phyloP scores from a whole-genome alignment of 2,329 filamentous ascomycete species.

The Hirsutella rhossiliensis region DNA sequence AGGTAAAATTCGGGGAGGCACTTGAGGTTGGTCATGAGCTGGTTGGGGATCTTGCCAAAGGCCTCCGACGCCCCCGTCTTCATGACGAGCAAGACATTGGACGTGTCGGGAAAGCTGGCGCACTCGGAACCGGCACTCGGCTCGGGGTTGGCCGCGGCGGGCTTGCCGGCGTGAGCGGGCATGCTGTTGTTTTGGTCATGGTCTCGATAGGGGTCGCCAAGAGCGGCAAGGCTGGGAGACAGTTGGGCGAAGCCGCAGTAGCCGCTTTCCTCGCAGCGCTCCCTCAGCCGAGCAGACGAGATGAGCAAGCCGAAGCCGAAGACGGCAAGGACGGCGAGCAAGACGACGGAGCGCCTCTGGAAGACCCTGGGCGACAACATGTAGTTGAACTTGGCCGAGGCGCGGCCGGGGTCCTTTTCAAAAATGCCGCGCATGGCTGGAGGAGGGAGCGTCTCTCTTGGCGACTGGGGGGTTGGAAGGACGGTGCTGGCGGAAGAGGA shows the following conservation, averaged over 20 bases:
- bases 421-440: slow-evolving; percentile 3
- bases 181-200: background rate
- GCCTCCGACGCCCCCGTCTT: slow-evolving; percentile 47
- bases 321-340: slow-evolving; percentile 14
- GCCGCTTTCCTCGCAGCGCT: slow-evolving; percentile 16
- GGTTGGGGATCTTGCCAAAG: slow-evolving; percentile 37
- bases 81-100: slow-evolving; percentile 37
- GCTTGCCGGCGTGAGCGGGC: no score
- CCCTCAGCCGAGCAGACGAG: slow-evolving; percentile 17
- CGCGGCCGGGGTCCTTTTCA: slow-evolving; percentile 3
- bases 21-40: slow-evolving; percentile 38
- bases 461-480: no score
- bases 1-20: slow-evolving; percentile 40
- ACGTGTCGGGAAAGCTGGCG: slow-evolving; percentile 28
- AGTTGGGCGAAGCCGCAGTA: slow-evolving; percentile 10
- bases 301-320: slow-evolving; percentile 19
- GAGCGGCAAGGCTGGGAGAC: slow-evolving; percentile 2
- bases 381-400: slow-evolving; percentile 4
- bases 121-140: slow-evolving; percentile 16
- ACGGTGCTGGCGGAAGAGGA: no score
- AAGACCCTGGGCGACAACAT: slow-evolving; percentile 12
- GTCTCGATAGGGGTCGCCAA: background rate
- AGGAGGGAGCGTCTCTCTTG: no score
- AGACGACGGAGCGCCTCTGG: slow-evolving; percentile 14
- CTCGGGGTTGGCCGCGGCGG: background rate